Evolutionary conservation across 305 asterid species (phyloP).

Genomic region (Fraxinus angustifolia): DNA sequence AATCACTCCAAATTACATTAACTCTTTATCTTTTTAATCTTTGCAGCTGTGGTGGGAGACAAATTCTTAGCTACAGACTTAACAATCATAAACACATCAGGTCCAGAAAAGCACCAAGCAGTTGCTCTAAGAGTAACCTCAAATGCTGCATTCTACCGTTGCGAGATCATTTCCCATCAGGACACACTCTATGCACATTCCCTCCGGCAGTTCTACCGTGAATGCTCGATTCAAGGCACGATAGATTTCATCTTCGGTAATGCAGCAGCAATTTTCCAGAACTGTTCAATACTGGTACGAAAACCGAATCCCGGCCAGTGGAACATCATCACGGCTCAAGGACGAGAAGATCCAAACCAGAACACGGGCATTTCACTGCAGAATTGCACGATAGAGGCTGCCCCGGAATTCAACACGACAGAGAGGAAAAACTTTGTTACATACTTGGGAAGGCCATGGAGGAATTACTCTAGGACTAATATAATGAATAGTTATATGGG

Average conservation of each 20-base stretch:
- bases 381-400: slow-evolving; percentile 53
- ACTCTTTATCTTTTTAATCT: slow-evolving; percentile 4
- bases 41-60: slow-evolving; percentile 66
- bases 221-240: slow-evolving; percentile 62
- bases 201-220: slow-evolving; percentile 51
- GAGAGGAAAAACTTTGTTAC: slow-evolving; percentile 42
- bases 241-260: slow-evolving; percentile 70
- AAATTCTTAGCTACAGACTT: slow-evolving; percentile 63
- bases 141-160: slow-evolving; percentile 57
- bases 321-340: slow-evolving; percentile 74
- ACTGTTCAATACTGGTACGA: slow-evolving; percentile 56
- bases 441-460: slow-evolving; percentile 77
- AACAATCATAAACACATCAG: slow-evolving; percentile 50
- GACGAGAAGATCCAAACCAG: slow-evolving; percentile 67
- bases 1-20: not conserved
- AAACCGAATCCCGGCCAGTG: slow-evolving; percentile 48
- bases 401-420: slow-evolving; percentile 29
- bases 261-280: slow-evolving; percentile 70
- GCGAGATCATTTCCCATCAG: slow-evolving; percentile 54
- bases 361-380: slow-evolving; percentile 57
- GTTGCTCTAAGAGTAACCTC: slow-evolving; percentile 67
- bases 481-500: slow-evolving; percentile 55
- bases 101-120: slow-evolving; percentile 69
- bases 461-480: slow-evolving; percentile 60
- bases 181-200: slow-evolving; percentile 70